Evolutionary conservation across 768 basidiomycete genomes (phyloP), one percentile per base, ranked within the genome.

Genomic region (Crucibulum laeve): DNA sequence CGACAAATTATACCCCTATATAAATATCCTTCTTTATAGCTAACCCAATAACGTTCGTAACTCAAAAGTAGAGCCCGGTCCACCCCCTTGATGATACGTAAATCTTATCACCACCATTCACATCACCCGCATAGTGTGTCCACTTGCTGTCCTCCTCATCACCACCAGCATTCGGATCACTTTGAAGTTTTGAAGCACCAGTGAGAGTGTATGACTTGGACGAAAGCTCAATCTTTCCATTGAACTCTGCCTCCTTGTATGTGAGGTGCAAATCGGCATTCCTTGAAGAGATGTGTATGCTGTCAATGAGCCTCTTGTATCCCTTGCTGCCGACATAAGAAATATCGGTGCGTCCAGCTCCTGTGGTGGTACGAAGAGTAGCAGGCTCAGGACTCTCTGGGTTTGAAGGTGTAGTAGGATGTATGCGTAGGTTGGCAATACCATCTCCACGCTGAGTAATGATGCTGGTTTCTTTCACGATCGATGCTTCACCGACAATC

Each of bases 401-500:
- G 36, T 71, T 60, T 17, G 53, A 48, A 10, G 67, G 64, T 4
- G 60, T 47, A 22, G 61, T 55, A 15, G 78, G 77, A 48, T 69
- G 61, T 18, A 73, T 67, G 47, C 69, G 70, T 43, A 80, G 63
- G 54, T 77, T 75, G 30, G 70, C 53, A 25, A 71, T 57, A 13
- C 75, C 77, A 47, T 73, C 67, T 13, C 78, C 76, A 19, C 70
- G 67, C 62, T 77, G 74, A 1, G 76, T 79, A 11, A 52, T 60
- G 48, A 82, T 59, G 15, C 55, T 50, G 3, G 73, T 67, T 43
- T 56, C 57, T 23, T 70, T 60, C 15, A 67, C 63, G 49, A 77
- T 60, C n/a, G 73, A 58, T 32, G 71, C 69, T 40, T 77, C 76
- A 19, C 82, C 80, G n/a, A 79, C 77, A 38, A 82, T 71, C 73